Conservation (phyloP, 2,329 filamentous ascomycete species). For the Aspergillus oerlinghausenensis region DNA sequence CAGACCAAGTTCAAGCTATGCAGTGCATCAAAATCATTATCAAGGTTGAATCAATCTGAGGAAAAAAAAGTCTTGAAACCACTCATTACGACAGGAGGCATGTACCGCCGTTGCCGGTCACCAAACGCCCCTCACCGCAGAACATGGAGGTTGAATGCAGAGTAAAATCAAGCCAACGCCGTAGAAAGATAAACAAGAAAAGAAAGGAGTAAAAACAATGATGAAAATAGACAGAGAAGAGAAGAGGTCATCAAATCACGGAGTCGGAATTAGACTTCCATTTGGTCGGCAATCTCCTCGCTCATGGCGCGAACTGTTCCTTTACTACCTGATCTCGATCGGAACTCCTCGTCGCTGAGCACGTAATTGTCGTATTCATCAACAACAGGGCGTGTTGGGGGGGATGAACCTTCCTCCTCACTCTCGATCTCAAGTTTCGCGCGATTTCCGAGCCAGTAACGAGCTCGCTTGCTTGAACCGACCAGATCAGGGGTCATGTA, state of each 20-base stretch:
- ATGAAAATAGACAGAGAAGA: conserved; percentile 12
- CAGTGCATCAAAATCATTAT: conserved; percentile 5
- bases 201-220: conserved; percentile 4
- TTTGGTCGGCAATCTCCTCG: conserved; percentile 50
- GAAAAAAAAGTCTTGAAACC: background rate
- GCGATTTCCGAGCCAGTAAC: conserved; percentile 79
- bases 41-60: background rate
- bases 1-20: conserved; percentile 1
- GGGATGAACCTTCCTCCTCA: conserved; percentile 30
- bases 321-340: conserved; percentile 36
- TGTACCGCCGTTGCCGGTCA: conserved; percentile 7
- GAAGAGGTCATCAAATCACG: conserved; percentile 1
- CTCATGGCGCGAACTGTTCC: conserved; percentile 49
- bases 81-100: conserved; percentile 8
- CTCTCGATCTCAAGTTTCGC: conserved; percentile 42
- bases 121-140: conserved; percentile 18
- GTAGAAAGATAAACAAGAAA: background rate
- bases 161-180: conserved; percentile 8
- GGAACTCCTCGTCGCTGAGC: conserved; percentile 42
- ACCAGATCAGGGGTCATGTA: conserved; percentile 48
- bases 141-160: conserved; percentile 23
- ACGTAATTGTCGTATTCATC: conserved; percentile 42
- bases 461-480: conserved; percentile 72
- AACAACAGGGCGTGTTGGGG: conserved; percentile 23
- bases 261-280: conserved; percentile 44